These are phyloP conservation scores for Ormosia emarginata DNA, from an alignment of 306 rosid species.

Conservation along the genomic window DNA sequence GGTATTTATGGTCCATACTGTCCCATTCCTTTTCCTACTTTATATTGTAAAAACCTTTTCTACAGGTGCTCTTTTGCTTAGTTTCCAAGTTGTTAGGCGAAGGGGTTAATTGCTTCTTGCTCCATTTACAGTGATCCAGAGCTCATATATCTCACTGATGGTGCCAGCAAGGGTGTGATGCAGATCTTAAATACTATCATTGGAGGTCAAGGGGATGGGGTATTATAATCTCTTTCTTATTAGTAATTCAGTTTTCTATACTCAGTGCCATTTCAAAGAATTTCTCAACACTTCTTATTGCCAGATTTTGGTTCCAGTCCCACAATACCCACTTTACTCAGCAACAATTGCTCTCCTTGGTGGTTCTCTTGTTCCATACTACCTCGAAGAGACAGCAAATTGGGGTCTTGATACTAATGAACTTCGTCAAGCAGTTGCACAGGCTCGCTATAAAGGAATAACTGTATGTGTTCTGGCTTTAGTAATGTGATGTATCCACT, in stretches of 20 bases:
- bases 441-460: constrained; percentile 84
- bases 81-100: constrained; percentile 28
- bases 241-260: not conserved
- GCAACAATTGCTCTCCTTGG: constrained; percentile 86
- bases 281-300: constrained; percentile 17
- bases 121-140: constrained; percentile 78
- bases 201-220: constrained; percentile 88
- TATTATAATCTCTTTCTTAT: constrained; percentile 30
- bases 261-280: constrained; percentile 18
- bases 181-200: constrained; percentile 88
- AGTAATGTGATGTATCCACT: constrained; percentile 7
- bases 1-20: constrained; percentile 40
- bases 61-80: constrained; percentile 13
- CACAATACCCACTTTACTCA: constrained; percentile 97
- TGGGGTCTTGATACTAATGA: constrained; percentile 92
- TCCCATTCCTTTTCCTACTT: not conserved
- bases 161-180: constrained; percentile 99
- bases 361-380: constrained; percentile 95
- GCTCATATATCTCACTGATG: constrained; percentile 93
- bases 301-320: constrained; percentile 98
- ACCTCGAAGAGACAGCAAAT: constrained; percentile 95
- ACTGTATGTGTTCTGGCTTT: constrained; percentile 47
- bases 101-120: constrained; percentile 25
- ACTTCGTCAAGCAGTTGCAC: constrained; percentile 63
- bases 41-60: not conserved